Evolutionary conservation across 306 rosid species (phyloP).

Genomic region (Prosopis cineraria): DNA sequence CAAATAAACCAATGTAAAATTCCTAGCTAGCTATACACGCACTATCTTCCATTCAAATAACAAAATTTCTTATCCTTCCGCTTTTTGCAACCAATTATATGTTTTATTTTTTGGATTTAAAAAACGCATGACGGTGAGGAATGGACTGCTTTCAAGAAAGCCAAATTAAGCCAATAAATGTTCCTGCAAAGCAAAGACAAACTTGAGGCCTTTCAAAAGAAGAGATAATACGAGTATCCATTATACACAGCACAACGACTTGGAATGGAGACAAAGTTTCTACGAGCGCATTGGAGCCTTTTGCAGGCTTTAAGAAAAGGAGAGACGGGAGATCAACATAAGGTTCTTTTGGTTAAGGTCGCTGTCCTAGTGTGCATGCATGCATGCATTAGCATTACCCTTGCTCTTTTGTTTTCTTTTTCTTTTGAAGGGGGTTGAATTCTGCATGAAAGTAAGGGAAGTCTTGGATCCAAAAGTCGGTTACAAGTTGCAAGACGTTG

Average conservation of each 20-base stretch:
- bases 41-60: neutral
- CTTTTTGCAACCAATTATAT: neutral
- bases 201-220: constrained; percentile 36
- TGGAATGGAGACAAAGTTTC: constrained; percentile 61
- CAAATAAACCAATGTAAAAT: neutral
- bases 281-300: constrained; percentile 49
- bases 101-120: neutral
- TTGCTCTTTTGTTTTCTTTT: neutral
- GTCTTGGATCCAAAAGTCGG: constrained; percentile 42
- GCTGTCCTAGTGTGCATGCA: constrained; percentile 33
- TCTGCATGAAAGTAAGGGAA: constrained; percentile 68
- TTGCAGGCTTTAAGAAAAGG: constrained; percentile 61
- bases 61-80: neutral
- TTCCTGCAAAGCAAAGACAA: constrained; percentile 17
- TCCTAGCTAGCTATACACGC: neutral
- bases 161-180: neutral
- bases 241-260: constrained; percentile 45
- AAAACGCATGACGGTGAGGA: neutral
- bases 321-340: constrained; percentile 16
- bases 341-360: constrained; percentile 43
- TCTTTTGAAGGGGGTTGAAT: neutral
- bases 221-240: constrained; percentile 40
- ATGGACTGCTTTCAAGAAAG: neutral
- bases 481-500: constrained; percentile 12
- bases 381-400: too few species aligned